phyloP scores from a whole-genome alignment of 129 eudicot genomes.

The Escallonia rubra region DNA sequence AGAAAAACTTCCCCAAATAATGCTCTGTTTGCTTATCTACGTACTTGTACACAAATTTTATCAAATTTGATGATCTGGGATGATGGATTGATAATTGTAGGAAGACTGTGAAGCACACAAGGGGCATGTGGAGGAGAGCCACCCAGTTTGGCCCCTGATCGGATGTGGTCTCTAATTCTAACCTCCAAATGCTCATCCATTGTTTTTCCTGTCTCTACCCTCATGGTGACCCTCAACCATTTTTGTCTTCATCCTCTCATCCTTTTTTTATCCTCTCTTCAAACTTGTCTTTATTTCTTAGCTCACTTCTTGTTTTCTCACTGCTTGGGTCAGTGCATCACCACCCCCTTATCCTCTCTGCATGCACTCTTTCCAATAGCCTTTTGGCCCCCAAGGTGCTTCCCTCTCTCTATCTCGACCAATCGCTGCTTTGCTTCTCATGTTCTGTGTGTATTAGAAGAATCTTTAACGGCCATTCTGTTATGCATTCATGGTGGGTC shows the following conservation, averaged over 20 bases:
- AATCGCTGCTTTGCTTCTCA: too few relatives aligned
- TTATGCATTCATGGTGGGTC: conserved; percentile 2
- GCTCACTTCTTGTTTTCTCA: conserved; percentile 1
- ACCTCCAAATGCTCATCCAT: conserved; percentile 57
- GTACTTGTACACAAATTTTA: too few relatives aligned
- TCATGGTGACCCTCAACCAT: background rate
- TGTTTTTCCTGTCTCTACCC: conserved; percentile 4
- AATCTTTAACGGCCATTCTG: background rate
- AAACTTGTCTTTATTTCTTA: background rate
- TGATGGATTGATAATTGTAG: conserved; percentile 19
- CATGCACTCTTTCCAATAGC: conserved; percentile 16
- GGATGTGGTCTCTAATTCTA: conserved; percentile 46
- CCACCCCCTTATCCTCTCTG: conserved; percentile 9
- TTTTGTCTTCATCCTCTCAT: conserved; percentile 19
- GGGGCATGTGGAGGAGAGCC: conserved; percentile 35
- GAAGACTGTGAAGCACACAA: conserved; percentile 37
- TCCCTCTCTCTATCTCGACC: conserved; percentile 3
- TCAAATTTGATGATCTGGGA: background rate
- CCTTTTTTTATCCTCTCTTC: background rate
- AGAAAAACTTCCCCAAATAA: too few relatives aligned
- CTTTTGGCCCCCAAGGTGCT: conserved; percentile 19
- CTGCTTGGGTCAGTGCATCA: background rate
- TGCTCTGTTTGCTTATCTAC: too few relatives aligned
- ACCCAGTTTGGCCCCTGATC: conserved; percentile 22
- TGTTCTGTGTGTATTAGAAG: background rate